phyloP scores from a whole-genome alignment of 2,329 filamentous ascomycete genomes.

The Neonectria magnoliae region DNA sequence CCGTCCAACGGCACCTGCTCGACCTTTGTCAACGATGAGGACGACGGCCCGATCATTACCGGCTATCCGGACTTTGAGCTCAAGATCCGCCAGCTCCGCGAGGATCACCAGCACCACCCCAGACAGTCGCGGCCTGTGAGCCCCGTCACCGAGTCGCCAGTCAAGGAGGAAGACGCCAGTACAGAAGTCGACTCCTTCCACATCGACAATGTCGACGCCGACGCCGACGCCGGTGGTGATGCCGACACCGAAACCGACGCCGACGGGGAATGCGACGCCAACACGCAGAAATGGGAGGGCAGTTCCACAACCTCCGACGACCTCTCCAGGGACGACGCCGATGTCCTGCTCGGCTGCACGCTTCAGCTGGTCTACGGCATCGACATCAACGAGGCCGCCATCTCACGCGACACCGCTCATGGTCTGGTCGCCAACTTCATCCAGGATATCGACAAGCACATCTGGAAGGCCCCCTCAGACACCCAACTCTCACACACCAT shows the following conservation, averaged over 20 bases:
- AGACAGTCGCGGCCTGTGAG: constrained; percentile 28
- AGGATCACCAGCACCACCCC: constrained; percentile 11
- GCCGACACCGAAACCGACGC: background rate
- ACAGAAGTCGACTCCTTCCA: constrained; percentile 33
- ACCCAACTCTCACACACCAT: constrained; percentile 44
- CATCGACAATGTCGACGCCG: background rate
- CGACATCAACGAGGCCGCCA: constrained; percentile 47
- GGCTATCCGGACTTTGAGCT: constrained; percentile 43
- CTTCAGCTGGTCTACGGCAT: constrained; percentile 52
- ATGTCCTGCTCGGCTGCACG: constrained; percentile 48
- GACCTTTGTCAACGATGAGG: constrained; percentile 51
- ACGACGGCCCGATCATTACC: constrained; percentile 41
- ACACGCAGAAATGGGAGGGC: constrained; percentile 30
- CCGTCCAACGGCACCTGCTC: constrained; percentile 50
- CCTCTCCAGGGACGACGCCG: constrained; percentile 47
- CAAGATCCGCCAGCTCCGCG: constrained; percentile 35
- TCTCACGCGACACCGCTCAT: constrained; percentile 42
- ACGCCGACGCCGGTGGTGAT: background rate
- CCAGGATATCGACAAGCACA: constrained; percentile 46
- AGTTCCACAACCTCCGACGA: constrained; percentile 43
- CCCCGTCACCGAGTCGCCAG: constrained; percentile 28
- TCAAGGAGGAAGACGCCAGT: constrained; percentile 34
- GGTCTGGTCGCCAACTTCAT: constrained; percentile 47
- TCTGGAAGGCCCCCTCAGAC: constrained; percentile 46
- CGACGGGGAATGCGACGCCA: constrained; percentile 20